Percentiles rank a stretch among this genome's conserved stretches.
These are phyloP conservation scores for Diaporthe aspalathi DNA, from an alignment of 2,329 filamentous ascomycete species.

Conservation along the genomic window DNA sequence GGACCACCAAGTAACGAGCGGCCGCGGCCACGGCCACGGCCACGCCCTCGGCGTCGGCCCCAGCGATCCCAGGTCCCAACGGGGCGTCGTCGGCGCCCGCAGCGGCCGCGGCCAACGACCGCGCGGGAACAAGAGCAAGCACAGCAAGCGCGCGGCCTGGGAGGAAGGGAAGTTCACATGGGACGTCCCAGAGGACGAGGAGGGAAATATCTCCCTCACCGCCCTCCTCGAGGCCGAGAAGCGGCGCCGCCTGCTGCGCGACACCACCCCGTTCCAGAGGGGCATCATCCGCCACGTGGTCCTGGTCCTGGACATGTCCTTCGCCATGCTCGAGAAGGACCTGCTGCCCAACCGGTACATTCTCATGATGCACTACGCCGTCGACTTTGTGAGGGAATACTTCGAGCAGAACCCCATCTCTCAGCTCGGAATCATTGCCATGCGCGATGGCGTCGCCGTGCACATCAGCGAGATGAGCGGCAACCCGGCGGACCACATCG, in stretches of 20 bases:
- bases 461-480: slow-evolving; percentile 90
- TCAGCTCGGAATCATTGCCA: slow-evolving; percentile 90
- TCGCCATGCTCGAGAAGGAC: slow-evolving; percentile 96
- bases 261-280: slow-evolving; percentile 94
- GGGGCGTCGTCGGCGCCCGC: slow-evolving; percentile 37
- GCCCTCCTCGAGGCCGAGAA: slow-evolving; percentile 85
- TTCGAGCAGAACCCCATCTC: slow-evolving; percentile 99
- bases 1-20: slow-evolving; percentile 59
- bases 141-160: slow-evolving; percentile 67
- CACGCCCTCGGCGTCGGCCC: slow-evolving; percentile 40
- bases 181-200: slow-evolving; percentile 83
- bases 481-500: slow-evolving; percentile 89
- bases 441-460: slow-evolving; percentile 90
- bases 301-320: slow-evolving; percentile 89
- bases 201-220: slow-evolving; percentile 82
- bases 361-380: slow-evolving; percentile 83
- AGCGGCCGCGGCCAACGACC: slow-evolving; percentile 41
- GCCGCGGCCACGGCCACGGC: slow-evolving; percentile 44
- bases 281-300: slow-evolving; percentile 98
- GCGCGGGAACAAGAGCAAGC: slow-evolving; percentile 46
- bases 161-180: slow-evolving; percentile 75
- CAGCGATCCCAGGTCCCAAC: slow-evolving; percentile 37
- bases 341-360: slow-evolving; percentile 88
- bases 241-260: slow-evolving; percentile 82
- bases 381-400: slow-evolving; percentile 91